Percentiles rank a stretch among this genome's conserved stretches.
These are phyloP conservation scores for Tympanopsis confertula DNA, from an alignment of 2,329 filamentous ascomycete species.

Conservation along the genomic window DNA sequence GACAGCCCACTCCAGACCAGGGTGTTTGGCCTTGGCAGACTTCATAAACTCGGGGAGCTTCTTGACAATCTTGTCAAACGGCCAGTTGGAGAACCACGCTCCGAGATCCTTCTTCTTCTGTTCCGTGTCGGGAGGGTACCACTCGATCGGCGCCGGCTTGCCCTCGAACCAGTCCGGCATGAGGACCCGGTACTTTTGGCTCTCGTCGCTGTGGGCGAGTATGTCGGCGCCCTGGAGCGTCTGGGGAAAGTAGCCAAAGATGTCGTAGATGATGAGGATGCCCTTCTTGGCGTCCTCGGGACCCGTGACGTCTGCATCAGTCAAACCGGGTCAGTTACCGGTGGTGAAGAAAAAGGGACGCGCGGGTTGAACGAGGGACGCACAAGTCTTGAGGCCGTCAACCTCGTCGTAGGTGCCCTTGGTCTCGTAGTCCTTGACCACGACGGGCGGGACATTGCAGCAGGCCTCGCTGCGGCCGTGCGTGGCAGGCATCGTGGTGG, in stretches of 20 bases:
- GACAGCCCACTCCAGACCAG: constrained; percentile 44
- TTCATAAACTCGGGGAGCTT: constrained; percentile 43
- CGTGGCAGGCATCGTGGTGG: constrained; percentile 35
- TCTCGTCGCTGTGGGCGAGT: constrained; percentile 38
- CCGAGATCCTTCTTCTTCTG: constrained; percentile 50
- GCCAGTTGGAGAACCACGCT: constrained; percentile 41
- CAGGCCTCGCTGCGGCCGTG: constrained; percentile 43
- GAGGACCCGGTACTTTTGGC: constrained; percentile 70
- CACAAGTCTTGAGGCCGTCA: constrained; percentile 42
- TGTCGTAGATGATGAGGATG: too few relatives aligned
- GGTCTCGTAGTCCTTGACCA: constrained; percentile 38
- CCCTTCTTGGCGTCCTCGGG: too few relatives aligned
- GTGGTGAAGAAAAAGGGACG: too few relatives aligned
- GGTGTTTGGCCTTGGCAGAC: constrained; percentile 37
- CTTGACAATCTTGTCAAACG: constrained; percentile 31
- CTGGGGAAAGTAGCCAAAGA: constrained; percentile 62
- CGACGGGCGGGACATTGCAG: constrained; percentile 46
- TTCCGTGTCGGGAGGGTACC: constrained; percentile 48
- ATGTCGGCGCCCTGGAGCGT: constrained; percentile 62
- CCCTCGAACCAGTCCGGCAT: constrained; percentile 88
- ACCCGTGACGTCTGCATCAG: too few relatives aligned
- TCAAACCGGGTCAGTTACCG: too few relatives aligned
- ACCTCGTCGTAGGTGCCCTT: constrained; percentile 46
- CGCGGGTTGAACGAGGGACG: too few relatives aligned
- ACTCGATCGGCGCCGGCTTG: constrained; percentile 46